These are phyloP conservation scores for Apiospora phragmitis DNA, from an alignment of 2,329 filamentous ascomycete genomes.

Conservation along the genomic window DNA sequence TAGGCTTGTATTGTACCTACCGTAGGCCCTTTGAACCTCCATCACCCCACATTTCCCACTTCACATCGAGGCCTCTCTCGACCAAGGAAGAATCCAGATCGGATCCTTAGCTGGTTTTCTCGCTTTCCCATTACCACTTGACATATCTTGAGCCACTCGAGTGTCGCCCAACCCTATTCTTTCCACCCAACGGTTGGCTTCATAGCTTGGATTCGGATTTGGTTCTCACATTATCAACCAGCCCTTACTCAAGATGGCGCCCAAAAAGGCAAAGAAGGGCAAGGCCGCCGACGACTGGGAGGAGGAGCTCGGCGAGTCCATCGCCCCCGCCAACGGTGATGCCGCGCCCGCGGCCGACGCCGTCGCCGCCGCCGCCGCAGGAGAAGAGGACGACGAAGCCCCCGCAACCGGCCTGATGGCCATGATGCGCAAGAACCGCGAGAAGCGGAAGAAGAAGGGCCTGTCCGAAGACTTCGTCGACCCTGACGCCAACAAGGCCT, in stretches of 20 bases:
- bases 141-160: conserved; percentile 1
- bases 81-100: conserved; percentile 1
- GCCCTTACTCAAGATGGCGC: conserved; percentile 66
- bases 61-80: conserved; percentile 8
- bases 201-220: background rate
- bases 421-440: conserved; percentile 77
- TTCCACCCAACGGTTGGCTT: background rate
- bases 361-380: conserved; percentile 41
- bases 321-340: conserved; percentile 58
- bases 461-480: conserved; percentile 71
- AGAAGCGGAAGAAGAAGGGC: conserved; percentile 90
- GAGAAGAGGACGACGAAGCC: conserved; percentile 50
- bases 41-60: conserved; percentile 9
- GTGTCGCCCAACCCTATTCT: background rate
- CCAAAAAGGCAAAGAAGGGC: conserved; percentile 82
- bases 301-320: conserved; percentile 80
- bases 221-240: background rate
- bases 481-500: conserved; percentile 58
- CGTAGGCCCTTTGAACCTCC: background rate
- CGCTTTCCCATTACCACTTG: background rate
- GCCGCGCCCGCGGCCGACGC: conserved; percentile 51
- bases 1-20: background rate
- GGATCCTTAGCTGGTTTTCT: background rate
- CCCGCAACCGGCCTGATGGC: conserved; percentile 73
- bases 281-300: conserved; percentile 92